These are phyloP conservation scores for Toxoplasma gondii DNA, from an alignment of 169 alveolate genomes.

Conservation along the genomic window DNA sequence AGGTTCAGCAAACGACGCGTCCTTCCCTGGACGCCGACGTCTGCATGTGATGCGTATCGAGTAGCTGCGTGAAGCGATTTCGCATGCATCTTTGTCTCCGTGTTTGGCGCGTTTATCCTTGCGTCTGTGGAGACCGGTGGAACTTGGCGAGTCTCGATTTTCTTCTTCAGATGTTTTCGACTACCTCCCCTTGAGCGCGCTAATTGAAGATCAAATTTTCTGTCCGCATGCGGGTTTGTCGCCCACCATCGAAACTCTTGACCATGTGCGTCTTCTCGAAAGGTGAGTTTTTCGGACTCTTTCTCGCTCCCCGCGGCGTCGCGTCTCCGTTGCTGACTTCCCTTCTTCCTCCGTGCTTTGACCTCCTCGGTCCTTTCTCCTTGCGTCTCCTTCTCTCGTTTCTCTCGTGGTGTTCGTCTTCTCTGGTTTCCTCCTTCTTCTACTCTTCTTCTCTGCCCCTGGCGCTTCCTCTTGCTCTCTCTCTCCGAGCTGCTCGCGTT, in stretches of 20 bases:
- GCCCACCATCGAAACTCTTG: slow-evolving; percentile 86
- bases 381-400: background rate
- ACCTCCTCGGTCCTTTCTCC: background rate
- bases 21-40: no score
- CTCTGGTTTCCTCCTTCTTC: background rate
- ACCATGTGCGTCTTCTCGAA: slow-evolving; percentile 71
- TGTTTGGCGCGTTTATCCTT: no score
- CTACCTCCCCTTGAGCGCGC: slow-evolving; percentile 96
- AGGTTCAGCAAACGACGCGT: no score
- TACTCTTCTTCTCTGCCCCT: background rate
- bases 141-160: background rate
- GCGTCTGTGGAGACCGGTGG: no score
- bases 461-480: background rate
- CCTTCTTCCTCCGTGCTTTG: background rate
- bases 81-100: no score
- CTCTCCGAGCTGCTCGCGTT: no score
- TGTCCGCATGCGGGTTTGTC: slow-evolving; percentile 99
- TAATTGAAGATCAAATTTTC: slow-evolving; percentile 95
- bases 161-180: slow-evolving; percentile 78
- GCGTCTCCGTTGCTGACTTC: background rate
- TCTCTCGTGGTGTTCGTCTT: background rate
- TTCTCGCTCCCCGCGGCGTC: background rate
- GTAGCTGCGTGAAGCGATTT: no score
- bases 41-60: no score
- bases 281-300: slow-evolving; percentile 18